Base-by-base conservation (phyloP, 352 stramenopile genomes). In the Blastocystis sp. region DNA sequence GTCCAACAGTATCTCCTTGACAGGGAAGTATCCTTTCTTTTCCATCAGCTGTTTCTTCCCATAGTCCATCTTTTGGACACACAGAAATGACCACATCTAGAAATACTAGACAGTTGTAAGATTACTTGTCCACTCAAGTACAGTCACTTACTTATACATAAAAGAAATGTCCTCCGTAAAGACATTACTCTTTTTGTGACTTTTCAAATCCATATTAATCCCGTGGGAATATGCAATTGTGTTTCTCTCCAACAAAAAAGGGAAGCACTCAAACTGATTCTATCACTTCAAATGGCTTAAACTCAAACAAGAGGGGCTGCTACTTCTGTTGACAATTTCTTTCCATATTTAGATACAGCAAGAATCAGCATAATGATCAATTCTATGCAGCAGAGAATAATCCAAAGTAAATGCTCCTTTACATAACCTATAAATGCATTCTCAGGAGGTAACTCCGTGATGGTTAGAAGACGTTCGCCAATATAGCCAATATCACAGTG, bases 401-500 rank as follows among this genome's bases (percentile, higher is more conserved):
- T 75, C 62, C 62, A 75, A 0, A 75, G 30, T 27, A 75, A 44
- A 40, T 75, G 62, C 4, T 75, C 35, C 24, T 48, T 75, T 27
- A 75, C 11, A 17, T 75, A 75, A 7, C 42, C 30, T 4, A 44
- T 27, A 75, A 44, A 35, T 9, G 62, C 48, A 5, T 27, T 75
- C 3, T 35, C 7, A 24, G 19, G 33, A 75, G 62, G 62, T 44
- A 24, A 27, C 4, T 35, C 19, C 4, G 62, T 75, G 9, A 75
- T 15, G 13, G 62, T 75, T 27, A 75, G 35, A 27, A 75, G 33
- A 24, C 62, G 62, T 7, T 75, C 24, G 24, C 62, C 62, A n/a
- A 75, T 44, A 40, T 40, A 75, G 62, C 7, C 9, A 17, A 75
- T 75, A 40, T 75, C 62, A 40, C 62, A 75, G 17, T 75, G 62